phyloP scores from a whole-genome alignment of 768 basidiomycete species.

The Psilocybe azurescens region DNA sequence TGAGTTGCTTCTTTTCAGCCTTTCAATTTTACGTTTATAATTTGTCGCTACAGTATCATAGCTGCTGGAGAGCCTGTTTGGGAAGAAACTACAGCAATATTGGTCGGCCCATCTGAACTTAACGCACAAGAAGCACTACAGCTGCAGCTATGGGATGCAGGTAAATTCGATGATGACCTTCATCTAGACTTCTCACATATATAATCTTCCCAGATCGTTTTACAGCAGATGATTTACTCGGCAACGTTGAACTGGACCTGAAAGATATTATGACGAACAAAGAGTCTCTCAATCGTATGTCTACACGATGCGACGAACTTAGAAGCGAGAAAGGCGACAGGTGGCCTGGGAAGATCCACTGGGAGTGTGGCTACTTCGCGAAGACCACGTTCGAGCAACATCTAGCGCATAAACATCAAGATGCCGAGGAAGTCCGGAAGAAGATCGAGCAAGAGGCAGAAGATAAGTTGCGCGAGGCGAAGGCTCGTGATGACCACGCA shows the following conservation, averaged over 20 bases:
- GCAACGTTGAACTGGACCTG: slow-evolving; percentile 49
- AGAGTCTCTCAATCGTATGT: slow-evolving; percentile 50
- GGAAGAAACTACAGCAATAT: slow-evolving; percentile 69
- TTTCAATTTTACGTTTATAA: neutral
- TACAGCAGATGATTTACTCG: slow-evolving; percentile 55
- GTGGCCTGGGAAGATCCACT: slow-evolving; percentile 45
- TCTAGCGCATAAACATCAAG: slow-evolving; percentile 32
- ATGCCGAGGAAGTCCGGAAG: slow-evolving; percentile 40
- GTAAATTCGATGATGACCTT: slow-evolving; percentile 31
- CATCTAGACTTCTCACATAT: neutral
- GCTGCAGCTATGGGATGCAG: slow-evolving; percentile 77
- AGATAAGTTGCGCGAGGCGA: slow-evolving; percentile 53
- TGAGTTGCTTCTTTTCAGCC: slow-evolving; percentile 13
- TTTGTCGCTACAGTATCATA: slow-evolving; percentile 53
- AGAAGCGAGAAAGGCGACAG: slow-evolving; percentile 33
- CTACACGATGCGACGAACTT: slow-evolving; percentile 51
- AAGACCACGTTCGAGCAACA: slow-evolving; percentile 51
- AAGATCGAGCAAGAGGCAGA: slow-evolving; percentile 46
- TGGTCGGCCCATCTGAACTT: slow-evolving; percentile 68
- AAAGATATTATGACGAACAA: slow-evolving; percentile 35
- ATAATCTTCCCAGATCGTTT: slow-evolving; percentile 37
- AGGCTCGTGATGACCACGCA: slow-evolving; percentile 20
- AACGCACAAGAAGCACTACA: slow-evolving; percentile 68
- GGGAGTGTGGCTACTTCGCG: slow-evolving; percentile 57
- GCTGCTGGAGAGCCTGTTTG: slow-evolving; percentile 65